Conservation (phyloP, 352 stramenopile species). For the Phytophthora rubi region DNA sequence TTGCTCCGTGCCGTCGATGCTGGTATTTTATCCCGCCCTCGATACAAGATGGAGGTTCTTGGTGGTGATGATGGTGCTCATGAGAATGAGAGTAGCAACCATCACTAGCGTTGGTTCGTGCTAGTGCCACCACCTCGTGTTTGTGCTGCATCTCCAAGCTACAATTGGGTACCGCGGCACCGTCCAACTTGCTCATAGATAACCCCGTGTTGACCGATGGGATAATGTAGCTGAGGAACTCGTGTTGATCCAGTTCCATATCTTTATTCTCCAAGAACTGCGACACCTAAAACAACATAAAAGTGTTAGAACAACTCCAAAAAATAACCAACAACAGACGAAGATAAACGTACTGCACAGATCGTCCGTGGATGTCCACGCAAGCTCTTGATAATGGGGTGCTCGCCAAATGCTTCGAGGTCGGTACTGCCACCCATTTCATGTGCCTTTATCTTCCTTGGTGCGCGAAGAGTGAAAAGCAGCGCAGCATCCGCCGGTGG, state of each 20-base stretch:
- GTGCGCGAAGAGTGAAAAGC: slow-evolving; percentile 77
- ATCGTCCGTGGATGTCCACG: slow-evolving; percentile 74
- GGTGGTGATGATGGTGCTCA: slow-evolving; percentile 40
- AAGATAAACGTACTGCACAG: slow-evolving; percentile 53
- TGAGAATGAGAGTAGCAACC: slow-evolving; percentile 25
- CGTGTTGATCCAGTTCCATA: slow-evolving; percentile 83
- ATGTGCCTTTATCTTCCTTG: slow-evolving; percentile 75
- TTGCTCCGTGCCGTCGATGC: slow-evolving; percentile 26
- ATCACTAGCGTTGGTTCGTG: slow-evolving; percentile 7
- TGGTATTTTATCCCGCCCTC: slow-evolving; percentile 29
- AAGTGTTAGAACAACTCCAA: not conserved
- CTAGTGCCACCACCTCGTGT: slow-evolving; percentile 18
- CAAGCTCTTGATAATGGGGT: slow-evolving; percentile 70
- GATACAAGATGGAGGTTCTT: slow-evolving; percentile 20
- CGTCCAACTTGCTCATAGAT: slow-evolving; percentile 44
- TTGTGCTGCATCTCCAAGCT: slow-evolving; percentile 12
- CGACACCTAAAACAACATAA: slow-evolving; percentile 45
- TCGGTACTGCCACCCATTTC: slow-evolving; percentile 81
- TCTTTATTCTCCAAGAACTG: slow-evolving; percentile 86
- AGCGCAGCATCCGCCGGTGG: slow-evolving; percentile 70
- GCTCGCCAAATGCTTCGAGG: slow-evolving; percentile 61
- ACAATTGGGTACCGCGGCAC: slow-evolving; percentile 2
- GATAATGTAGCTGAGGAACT: slow-evolving; percentile 86
- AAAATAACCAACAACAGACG: not conserved
- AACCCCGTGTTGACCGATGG: slow-evolving; percentile 79